Conservation (phyloP, 2,329 filamentous ascomycete genomes). For the Simplicillium aogashimaense region DNA sequence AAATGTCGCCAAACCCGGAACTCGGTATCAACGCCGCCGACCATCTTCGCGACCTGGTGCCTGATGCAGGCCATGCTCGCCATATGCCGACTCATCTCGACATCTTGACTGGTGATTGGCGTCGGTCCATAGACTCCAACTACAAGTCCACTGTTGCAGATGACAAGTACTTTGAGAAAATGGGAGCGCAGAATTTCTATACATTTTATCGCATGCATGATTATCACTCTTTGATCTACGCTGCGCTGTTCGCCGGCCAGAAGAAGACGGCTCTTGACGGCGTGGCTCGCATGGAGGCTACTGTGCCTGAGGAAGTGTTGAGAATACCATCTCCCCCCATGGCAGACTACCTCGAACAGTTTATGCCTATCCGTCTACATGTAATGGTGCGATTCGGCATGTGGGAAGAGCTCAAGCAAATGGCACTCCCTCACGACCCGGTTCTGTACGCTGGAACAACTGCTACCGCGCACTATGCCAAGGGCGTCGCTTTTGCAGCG, state of each 20-base stretch:
- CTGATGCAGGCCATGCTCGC: slow-evolving; percentile 56
- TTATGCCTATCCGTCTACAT: slow-evolving; percentile 54
- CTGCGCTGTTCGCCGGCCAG: slow-evolving; percentile 61
- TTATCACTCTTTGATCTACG: slow-evolving; percentile 60
- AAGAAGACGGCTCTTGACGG: slow-evolving; percentile 48
- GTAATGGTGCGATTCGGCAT: slow-evolving; percentile 60
- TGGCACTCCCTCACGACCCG: slow-evolving; percentile 44
- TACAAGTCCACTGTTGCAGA: slow-evolving; percentile 51
- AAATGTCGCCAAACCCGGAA: slow-evolving; percentile 58
- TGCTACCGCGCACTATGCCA: slow-evolving; percentile 58
- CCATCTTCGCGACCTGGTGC: slow-evolving; percentile 50
- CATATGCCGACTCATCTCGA: slow-evolving; percentile 72
- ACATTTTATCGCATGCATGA: slow-evolving; percentile 60
- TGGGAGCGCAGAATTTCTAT: slow-evolving; percentile 56
- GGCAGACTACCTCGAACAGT: slow-evolving; percentile 66
- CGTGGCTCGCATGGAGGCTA: slow-evolving; percentile 40
- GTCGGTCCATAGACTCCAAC: slow-evolving; percentile 53
- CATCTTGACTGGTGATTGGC: slow-evolving; percentile 60
- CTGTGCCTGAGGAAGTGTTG: slow-evolving; percentile 48
- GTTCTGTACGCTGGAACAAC: slow-evolving; percentile 56
- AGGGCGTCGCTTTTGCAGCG: slow-evolving; percentile 55
- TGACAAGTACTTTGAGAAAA: slow-evolving; percentile 44
- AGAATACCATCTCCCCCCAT: slow-evolving; percentile 55
- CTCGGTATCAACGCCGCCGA: slow-evolving; percentile 49
- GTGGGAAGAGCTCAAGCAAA: slow-evolving; percentile 53